phyloP scores from a whole-genome alignment of 202 grass and related monocot genomes.

The Hordeum pubiflorum region DNA sequence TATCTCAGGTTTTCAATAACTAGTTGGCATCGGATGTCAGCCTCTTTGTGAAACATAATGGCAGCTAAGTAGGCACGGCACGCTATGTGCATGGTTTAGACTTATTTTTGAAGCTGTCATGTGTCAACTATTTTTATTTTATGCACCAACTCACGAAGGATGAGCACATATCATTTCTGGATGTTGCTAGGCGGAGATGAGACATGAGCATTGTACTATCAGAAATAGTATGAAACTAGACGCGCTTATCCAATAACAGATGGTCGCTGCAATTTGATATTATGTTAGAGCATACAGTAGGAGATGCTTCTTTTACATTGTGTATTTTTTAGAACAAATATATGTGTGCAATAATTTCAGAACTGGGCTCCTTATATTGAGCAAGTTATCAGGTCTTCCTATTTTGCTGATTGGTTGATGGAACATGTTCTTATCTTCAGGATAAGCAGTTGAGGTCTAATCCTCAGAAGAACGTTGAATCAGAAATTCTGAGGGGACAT shows the following conservation, averaged over 20 bases:
- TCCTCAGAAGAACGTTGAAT: slow-evolving; percentile 51
- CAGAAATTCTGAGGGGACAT: slow-evolving; percentile 70
- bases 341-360: neutral
- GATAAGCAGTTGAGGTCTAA: slow-evolving; percentile 83
- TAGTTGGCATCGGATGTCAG: neutral
- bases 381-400: neutral
- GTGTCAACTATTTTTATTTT: neutral
- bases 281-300: neutral
- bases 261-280: neutral
- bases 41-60: neutral
- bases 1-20: neutral
- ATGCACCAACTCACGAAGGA: neutral
- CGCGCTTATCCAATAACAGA: neutral
- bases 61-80: neutral
- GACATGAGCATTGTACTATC: neutral
- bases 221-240: slow-evolving; percentile 6
- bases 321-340: neutral
- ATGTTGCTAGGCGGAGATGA: neutral
- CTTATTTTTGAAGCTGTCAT: neutral
- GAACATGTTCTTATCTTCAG: slow-evolving; percentile 31
- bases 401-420: neutral
- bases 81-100: neutral
- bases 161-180: neutral
- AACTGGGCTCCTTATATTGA: neutral
- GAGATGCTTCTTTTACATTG: neutral